Evolutionary conservation across 805 yeast genomes (phyloP).

Genomic region (Lipomyces japonicus): DNA sequence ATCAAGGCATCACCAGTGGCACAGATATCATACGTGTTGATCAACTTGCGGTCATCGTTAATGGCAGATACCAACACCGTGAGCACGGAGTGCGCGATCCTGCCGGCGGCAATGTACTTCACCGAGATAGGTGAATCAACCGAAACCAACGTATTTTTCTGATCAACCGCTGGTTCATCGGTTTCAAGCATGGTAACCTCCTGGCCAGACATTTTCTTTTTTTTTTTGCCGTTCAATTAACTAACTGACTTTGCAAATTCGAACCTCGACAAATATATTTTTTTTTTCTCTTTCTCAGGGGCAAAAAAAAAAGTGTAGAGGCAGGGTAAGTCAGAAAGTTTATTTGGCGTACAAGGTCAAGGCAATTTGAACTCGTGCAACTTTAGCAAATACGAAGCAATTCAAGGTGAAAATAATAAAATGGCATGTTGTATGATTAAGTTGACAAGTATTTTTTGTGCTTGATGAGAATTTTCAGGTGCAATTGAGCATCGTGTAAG

Average conservation of each 20-base stretch:
- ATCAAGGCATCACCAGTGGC: conserved; percentile 75
- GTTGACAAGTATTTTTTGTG: too few species aligned
- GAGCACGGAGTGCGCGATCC: conserved; percentile 24
- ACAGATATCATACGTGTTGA: conserved; percentile 49
- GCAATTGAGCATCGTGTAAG: too few species aligned
- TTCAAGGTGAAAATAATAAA: too few species aligned
- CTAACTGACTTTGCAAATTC: neutral
- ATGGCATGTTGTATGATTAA: too few species aligned
- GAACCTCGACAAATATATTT: neutral
- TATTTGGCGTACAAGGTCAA: neutral
- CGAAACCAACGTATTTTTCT: conserved; percentile 11
- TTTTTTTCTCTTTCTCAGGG: conserved; percentile 4
- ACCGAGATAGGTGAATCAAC: conserved; percentile 15
- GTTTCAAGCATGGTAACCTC: conserved; percentile 8
- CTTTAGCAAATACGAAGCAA: too few species aligned
- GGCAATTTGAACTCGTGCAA: too few species aligned
- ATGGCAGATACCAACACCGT: conserved; percentile 9
- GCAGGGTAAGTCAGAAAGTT: neutral
- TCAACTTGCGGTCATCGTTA: conserved; percentile 6
- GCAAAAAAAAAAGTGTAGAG: neutral
- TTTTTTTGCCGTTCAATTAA: neutral
- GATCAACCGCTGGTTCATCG: conserved; percentile 5
- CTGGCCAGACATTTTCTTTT: conserved; percentile 10
- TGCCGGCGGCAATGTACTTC: conserved; percentile 24
- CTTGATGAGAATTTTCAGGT: too few species aligned